Base-by-base conservation (phyloP, 306 rosid species). In the Gynostemma pentaphyllum region DNA sequence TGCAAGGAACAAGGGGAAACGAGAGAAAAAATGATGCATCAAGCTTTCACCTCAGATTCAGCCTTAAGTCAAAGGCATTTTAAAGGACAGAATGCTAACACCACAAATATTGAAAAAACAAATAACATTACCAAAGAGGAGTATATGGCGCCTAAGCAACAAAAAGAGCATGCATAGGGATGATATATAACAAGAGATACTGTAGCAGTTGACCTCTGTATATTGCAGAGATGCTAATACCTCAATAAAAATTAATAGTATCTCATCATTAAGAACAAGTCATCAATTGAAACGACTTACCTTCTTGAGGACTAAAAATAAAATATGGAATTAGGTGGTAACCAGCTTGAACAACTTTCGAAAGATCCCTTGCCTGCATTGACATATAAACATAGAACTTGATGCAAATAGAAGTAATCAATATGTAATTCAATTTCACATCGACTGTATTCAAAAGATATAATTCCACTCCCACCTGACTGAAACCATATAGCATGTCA, bases 291-390 rank as follows among this genome's bases (percentile, higher is more conserved):
- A 70, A 37, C 50, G 62, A 69, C 72, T 53, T 39, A 92, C 96
- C 98, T 88, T 92, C 98, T 82, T 92, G 94, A 67, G 96, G 80
- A 72, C 76, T 88, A 64, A 92, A 86, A 73, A 88, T 81, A 76
- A 92, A 92, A 79, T 92, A 92, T 61, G 99, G 99, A 50, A 88
- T 78, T 65, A 92, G 75, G 70, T 37, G 95, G 76, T 88, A 92
- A 29, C 71, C 94, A 70, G 96, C 82, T 75, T 92, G 99, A 78
- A 92, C 76, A 70, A 75, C 7, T 74, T 70, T 84, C 19, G 96
- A 83, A 69, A 92, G 96, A 78, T 92, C 95, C 71, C 96, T 85
- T 48, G 96, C 96, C 99, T 92, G 84, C 78, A 66, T 72, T 45
- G 56, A 52, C 12, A 39, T 12, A 51, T 27, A 40, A 61, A 42